These are phyloP conservation scores for Fusarium lyarnte DNA, from an alignment of 2,329 filamentous ascomycete genomes.

Conservation along the genomic window DNA sequence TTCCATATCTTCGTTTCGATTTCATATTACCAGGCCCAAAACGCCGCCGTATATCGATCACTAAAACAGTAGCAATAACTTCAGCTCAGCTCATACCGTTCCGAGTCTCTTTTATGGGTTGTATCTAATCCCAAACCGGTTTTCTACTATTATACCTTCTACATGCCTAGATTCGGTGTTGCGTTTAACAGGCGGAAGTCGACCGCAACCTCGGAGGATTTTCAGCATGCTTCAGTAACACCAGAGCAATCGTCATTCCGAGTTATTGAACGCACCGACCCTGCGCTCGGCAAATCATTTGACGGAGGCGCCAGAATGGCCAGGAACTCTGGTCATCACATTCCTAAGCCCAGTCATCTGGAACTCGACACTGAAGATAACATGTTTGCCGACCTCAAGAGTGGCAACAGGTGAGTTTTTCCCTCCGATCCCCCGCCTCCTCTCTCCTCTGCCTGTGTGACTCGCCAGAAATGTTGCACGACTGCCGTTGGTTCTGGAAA, in stretches of 20 bases:
- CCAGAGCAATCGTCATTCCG: slow-evolving; percentile 64
- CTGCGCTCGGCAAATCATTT: slow-evolving; percentile 57
- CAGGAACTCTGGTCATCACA: slow-evolving; percentile 49
- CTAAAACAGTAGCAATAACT: slow-evolving; percentile 20
- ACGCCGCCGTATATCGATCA: slow-evolving; percentile 29
- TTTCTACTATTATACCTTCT: slow-evolving; percentile 42
- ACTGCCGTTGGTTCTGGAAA: slow-evolving; percentile 27
- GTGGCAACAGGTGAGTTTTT: slow-evolving; percentile 62
- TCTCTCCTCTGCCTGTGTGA: slow-evolving; percentile 29
- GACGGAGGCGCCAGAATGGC: slow-evolving; percentile 59
- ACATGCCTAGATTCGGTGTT: slow-evolving; percentile 71
- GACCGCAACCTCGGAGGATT: slow-evolving; percentile 63
- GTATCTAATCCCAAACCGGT: slow-evolving; percentile 36
- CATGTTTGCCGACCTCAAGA: slow-evolving; percentile 66
- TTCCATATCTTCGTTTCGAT: slow-evolving; percentile 19
- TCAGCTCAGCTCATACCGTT: slow-evolving; percentile 4
- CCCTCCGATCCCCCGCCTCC: slow-evolving; percentile 5
- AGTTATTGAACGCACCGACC: slow-evolving; percentile 64
- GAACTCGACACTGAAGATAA: slow-evolving; percentile 64
- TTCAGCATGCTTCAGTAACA: slow-evolving; percentile 61
- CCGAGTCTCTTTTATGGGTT: slow-evolving; percentile 39
- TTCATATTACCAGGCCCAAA: slow-evolving; percentile 10
- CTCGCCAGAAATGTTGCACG: slow-evolving; percentile 35
- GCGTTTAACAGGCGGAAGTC: slow-evolving; percentile 69
- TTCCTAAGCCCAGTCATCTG: slow-evolving; percentile 51